Evolutionary conservation across 1,284 basidiomycete genomes (phyloP).

Genomic region (Marasmius tenuissimus): DNA sequence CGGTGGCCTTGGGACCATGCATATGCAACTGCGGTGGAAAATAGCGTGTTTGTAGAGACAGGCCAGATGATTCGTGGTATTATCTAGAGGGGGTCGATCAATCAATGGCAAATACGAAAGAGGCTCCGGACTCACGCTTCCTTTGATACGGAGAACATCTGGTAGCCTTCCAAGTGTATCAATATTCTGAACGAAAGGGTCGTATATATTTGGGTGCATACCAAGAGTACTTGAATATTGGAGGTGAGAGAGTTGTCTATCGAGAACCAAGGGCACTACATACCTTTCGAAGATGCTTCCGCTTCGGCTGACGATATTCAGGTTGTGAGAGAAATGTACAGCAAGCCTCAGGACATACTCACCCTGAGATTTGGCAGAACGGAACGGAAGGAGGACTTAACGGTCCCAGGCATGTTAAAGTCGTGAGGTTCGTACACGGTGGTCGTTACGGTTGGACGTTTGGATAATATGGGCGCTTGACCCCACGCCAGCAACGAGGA

Average conservation of each 20-base stretch:
- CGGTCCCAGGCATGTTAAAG: background rate
- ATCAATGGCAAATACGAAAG: conserved; percentile 5
- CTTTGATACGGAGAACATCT: conserved; percentile 80
- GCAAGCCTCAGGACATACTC: conserved; percentile 26
- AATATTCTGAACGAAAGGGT: background rate
- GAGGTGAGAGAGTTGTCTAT: background rate
- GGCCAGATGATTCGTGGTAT: conserved; percentile 71
- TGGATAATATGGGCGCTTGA: too few species aligned
- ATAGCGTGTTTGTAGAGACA: conserved; percentile 80
- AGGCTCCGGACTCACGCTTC: conserved; percentile 52
- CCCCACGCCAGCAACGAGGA: too few species aligned
- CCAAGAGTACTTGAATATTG: conserved; percentile 70
- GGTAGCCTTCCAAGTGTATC: conserved; percentile 49
- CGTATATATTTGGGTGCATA: background rate
- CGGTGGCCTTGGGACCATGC: conserved; percentile 51
- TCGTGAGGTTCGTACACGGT: background rate
- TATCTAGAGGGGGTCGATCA: conserved; percentile 43
- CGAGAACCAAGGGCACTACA: background rate
- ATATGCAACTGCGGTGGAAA: conserved; percentile 63
- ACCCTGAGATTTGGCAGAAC: conserved; percentile 37
- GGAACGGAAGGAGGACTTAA: conserved; percentile 24
- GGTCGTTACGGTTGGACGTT: background rate
- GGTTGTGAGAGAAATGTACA: conserved; percentile 20
- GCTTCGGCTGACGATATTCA: conserved; percentile 23
- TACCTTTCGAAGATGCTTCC: conserved; percentile 47